These are phyloP conservation scores for Solanum medicagineum DNA, from an alignment of 257 asterid genomes.

Conservation along the genomic window DNA sequence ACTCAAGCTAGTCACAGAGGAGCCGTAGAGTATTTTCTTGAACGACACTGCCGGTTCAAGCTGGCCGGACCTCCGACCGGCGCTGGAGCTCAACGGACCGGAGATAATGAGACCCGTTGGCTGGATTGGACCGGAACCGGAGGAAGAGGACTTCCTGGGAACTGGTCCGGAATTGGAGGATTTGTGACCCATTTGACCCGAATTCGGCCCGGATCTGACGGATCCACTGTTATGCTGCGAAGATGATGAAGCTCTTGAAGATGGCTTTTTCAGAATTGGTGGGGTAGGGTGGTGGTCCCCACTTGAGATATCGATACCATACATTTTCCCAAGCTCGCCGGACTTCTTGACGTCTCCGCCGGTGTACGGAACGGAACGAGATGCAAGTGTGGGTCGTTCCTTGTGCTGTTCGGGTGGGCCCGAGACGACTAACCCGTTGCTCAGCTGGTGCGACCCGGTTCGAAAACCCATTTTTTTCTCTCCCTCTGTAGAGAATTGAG, in stretches of 20 bases:
- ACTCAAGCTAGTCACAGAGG: slow-evolving; percentile 59
- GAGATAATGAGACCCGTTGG: slow-evolving; percentile 65
- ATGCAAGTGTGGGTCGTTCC: slow-evolving; percentile 44
- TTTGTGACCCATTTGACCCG: slow-evolving; percentile 36
- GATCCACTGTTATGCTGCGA: slow-evolving; percentile 74
- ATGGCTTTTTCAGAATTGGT: slow-evolving; percentile 37
- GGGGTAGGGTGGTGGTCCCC: slow-evolving; percentile 38
- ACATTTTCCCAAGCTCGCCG: slow-evolving; percentile 83
- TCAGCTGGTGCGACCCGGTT: slow-evolving; percentile 62
- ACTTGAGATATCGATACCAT: slow-evolving; percentile 47
- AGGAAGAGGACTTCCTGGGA: slow-evolving; percentile 47
- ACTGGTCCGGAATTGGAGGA: slow-evolving; percentile 35
- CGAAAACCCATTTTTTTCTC: slow-evolving; percentile 49
- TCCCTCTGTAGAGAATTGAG: not conserved
- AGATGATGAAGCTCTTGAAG: slow-evolving; percentile 38
- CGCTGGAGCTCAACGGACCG: slow-evolving; percentile 48
- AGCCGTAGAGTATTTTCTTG: slow-evolving; percentile 46
- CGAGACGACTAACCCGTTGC: slow-evolving; percentile 70
- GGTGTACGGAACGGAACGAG: slow-evolving; percentile 71
- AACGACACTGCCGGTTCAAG: slow-evolving; percentile 38
- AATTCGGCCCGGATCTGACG: slow-evolving; percentile 73
- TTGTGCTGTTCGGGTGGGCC: slow-evolving; percentile 70
- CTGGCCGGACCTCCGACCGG: slow-evolving; percentile 59
- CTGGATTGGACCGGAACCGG: slow-evolving; percentile 76
- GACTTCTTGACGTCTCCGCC: slow-evolving; percentile 78